Percentiles rank a stretch among this genome's conserved stretches.
Conservation (phyloP, 1,139 yeast genomes). For the Meyerozyma smithsonii region DNA sequence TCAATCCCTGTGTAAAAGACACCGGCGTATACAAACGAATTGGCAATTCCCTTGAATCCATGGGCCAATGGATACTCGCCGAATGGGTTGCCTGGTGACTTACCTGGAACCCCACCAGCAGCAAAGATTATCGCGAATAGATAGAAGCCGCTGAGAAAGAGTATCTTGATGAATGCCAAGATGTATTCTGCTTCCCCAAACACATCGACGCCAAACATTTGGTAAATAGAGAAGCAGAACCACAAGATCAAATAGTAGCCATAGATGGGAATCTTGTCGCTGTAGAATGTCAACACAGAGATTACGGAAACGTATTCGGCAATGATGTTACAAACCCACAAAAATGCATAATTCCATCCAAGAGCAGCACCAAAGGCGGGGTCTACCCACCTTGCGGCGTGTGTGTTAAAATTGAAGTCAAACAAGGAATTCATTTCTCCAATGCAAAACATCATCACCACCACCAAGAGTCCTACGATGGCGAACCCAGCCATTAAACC, state of each 20-base stretch:
- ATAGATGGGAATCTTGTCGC: constrained; percentile 7
- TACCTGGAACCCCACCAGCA: constrained; percentile 8
- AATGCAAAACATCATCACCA: constrained; percentile 17
- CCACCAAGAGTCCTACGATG: constrained; percentile 13
- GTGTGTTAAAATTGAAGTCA: constrained; percentile 10
- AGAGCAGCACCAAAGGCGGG: constrained; percentile 9
- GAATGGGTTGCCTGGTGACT: constrained; percentile 26
- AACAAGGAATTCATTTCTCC: constrained; percentile 10
- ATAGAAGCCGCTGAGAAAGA: constrained; percentile 9
- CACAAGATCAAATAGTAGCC: constrained; percentile 7
- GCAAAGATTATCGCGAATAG: constrained; percentile 9
- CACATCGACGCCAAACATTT: constrained; percentile 8
- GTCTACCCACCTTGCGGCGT: constrained; percentile 7
- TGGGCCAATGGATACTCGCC: constrained; percentile 19
- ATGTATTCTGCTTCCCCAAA: constrained; percentile 6
- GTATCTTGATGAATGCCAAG: constrained; percentile 5
- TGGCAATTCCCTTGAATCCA: constrained; percentile 65
- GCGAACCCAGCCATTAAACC: constrained; percentile 7
- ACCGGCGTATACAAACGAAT: neutral
- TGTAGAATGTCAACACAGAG: constrained; percentile 6
- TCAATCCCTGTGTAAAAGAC: neutral
- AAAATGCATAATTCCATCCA: constrained; percentile 7
- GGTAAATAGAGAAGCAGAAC: constrained; percentile 6
- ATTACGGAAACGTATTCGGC: constrained; percentile 15
- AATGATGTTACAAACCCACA: constrained; percentile 14